Conservation (phyloP, 208 protist species). For the Acanthamoeba rhysodes region DNA sequence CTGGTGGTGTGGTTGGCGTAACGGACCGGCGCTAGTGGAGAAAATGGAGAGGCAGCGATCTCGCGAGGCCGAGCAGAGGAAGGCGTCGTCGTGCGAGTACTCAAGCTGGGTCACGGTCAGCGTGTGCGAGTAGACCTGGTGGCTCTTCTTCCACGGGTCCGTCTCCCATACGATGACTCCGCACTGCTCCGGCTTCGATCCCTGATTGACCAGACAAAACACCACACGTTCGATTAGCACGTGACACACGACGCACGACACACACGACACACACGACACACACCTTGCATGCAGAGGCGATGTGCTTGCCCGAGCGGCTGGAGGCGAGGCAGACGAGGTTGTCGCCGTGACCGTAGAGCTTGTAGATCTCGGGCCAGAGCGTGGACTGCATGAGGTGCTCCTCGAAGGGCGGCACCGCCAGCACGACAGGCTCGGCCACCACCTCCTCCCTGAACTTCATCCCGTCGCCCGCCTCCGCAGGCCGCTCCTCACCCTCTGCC, state of each 20-base stretch:
- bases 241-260: background rate
- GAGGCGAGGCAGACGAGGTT: conserved; percentile 84
- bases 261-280: too few relatives aligned
- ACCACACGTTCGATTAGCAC: background rate
- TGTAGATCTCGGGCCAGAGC: conserved; percentile 89
- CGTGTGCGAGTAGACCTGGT: conserved; percentile 77
- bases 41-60: conserved; percentile 82
- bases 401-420: conserved; percentile 85
- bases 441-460: background rate
- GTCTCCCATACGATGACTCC: conserved; percentile 83
- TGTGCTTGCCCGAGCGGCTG: conserved; percentile 60
- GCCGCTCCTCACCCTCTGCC: conserved; percentile 70
- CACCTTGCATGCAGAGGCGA: conserved; percentile 37
- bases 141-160: conserved; percentile 75
- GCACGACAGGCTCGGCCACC: conserved; percentile 67
- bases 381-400: conserved; percentile 88
- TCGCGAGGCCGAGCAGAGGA: conserved; percentile 83
- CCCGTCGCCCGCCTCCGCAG: background rate
- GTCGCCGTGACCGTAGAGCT: conserved; percentile 88
- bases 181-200: conserved; percentile 54
- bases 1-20: too few relatives aligned
- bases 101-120: conserved; percentile 88
- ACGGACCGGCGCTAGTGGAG: background rate
- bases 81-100: conserved; percentile 86
- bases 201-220: background rate